Base-by-base conservation (phyloP, 2,329 filamentous ascomycete genomes). In the Dactylellina sp. region DNA sequence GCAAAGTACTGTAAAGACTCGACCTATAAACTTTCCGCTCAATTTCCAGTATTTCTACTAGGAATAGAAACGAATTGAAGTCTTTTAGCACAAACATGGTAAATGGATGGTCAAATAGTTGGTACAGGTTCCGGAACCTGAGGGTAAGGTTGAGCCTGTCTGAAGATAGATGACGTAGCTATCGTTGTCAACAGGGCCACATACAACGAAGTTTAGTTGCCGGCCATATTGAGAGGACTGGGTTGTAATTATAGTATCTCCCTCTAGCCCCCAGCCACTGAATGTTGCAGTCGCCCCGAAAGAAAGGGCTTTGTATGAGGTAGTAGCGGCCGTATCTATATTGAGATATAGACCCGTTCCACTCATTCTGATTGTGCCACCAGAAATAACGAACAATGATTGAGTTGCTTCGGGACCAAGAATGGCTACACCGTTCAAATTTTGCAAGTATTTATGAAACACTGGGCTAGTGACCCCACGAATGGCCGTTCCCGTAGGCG, bases 381-480 rank as follows among this genome's bases (percentile, higher is more conserved):
- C 80, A 22, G 79, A 82, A 76, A 86, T 85, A 72, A 82, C 82
- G 78, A 85, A 86, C 71, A 82, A 83, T 76, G 85, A 84, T 75
- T 81, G 82, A 32, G 80, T 81, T 37, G 80, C 78, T 77, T 85
- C 85, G n/a, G 85, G 84, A 14, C 85, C 85, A 72, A 86, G 83
- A 0, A 86, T 83, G 0, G 84, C 82, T 7, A 82, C 80, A 1
- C 82, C 81, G 50, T 60, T 47, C 42, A 42, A 55, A 32, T 53
- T 64, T 78, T 86, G 85, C 2, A 86, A 80, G 76, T 86, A 86
- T 20, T 84, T 81, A 77, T 87, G 85, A 75, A 83, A 86, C 64
- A 86, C 83, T 1, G 85, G 85, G 5, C 81, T 81, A 64, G 81
- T 79, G 7, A 86, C 84, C 39, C 83, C 82, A 35, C 84, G 84